phyloP scores from a whole-genome alignment of 2,329 filamentous ascomycete species.

The Botrytis hyacinthi region DNA sequence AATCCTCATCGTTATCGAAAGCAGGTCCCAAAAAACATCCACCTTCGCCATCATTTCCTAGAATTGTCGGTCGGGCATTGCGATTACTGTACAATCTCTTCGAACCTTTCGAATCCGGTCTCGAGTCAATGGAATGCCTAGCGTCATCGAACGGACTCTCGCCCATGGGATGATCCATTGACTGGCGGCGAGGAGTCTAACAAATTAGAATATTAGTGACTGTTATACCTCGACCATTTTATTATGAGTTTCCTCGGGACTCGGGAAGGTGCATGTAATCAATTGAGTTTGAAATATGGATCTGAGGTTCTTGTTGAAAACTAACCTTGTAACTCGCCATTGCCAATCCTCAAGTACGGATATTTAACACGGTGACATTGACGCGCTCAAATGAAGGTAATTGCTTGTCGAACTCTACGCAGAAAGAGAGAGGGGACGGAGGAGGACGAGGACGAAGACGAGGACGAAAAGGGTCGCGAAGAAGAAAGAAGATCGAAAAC shows the following conservation, averaged over 20 bases:
- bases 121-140: constrained; percentile 17
- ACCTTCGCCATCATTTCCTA: constrained; percentile 37
- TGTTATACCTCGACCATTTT: background rate
- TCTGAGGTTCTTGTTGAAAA: background rate
- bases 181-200: constrained; percentile 23
- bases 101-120: constrained; percentile 36
- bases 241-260: background rate
- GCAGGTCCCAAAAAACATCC: constrained; percentile 32
- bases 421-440: background rate
- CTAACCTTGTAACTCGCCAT: constrained; percentile 22
- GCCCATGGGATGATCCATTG: constrained; percentile 21
- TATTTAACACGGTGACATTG: constrained; percentile 17
- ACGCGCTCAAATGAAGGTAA: constrained; percentile 5
- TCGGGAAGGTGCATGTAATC: constrained; percentile 12
- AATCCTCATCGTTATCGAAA: constrained; percentile 25
- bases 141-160: constrained; percentile 21
- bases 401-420: background rate
- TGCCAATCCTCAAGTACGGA: constrained; percentile 12
- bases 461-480: constrained; percentile 5
- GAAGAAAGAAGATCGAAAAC: constrained; percentile 11
- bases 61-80: constrained; percentile 27
- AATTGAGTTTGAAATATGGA: constrained; percentile 8
- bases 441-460: background rate
- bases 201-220: background rate
- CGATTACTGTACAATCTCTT: constrained; percentile 39